Evolutionary conservation across 192 early-diverging fungal species (phyloP), one percentile per base, ranked within the genome.

Genomic region (Linderina pennispora): DNA sequence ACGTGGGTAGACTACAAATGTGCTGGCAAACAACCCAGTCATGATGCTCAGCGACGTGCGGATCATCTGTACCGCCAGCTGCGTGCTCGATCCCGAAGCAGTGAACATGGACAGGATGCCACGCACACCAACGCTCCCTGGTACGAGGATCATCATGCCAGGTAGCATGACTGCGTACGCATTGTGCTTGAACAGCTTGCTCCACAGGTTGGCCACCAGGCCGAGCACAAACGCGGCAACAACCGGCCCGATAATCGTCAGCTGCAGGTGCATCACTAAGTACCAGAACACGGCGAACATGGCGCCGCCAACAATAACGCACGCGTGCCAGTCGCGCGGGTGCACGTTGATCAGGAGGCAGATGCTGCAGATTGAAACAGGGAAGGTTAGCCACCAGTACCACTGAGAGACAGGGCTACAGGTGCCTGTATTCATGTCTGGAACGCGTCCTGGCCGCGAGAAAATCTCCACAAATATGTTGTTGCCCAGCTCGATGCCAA

Each of bases 81-180:
- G 48, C 7, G 53, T 36, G 37, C 62, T 64, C 2, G 65, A 52
- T n/a, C 60, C 65, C 9, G 40, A 44, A 20, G 36, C 58, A 8
- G 67, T 44, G 24, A 86, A 69, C 44, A 90, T 77, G 0, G 78
- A 71, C 43, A 88, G 57, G 10, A 69, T 75, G 14, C 58, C 62
- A 15, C 74, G 48, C 0, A 90, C 83, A 36, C 86, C 86, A 13
- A 90, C 52, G 53, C 76, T 80, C 28, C 89, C 89, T 6, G 88
- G 91, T 0, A 89, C 88, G 33, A 90, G 63, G 21, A 91, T 52
- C 34, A 91, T 58, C n/a, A 91, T 84, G 15, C 88, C 90, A 16
- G 83, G 77, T n/a, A 92, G 62, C 40, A 92, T 75, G 2, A 80
- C 82, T 6, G 81, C 85, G 52, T 65, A 92, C 76, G 25, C 83